Base-by-base conservation (phyloP, 345 rosid genomes). In the Acer campestre region DNA sequence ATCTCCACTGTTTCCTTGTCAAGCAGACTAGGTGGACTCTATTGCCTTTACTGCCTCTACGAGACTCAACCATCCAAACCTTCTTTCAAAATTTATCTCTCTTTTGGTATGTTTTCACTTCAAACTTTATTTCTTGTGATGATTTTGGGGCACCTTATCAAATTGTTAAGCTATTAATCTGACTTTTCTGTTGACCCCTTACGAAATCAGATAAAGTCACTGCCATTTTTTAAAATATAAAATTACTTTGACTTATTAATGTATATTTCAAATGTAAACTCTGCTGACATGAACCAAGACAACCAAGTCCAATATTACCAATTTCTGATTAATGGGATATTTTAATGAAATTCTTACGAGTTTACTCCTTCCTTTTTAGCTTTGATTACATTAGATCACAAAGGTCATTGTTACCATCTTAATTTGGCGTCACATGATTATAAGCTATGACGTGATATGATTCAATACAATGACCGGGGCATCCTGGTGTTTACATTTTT, bases 11-110 rank as follows among this genome's bases (percentile, higher is more conserved):
- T 72, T 78, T 89, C 94, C 35, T 89, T 95, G 44, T 86, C 91
- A 72, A 72, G 68, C 71, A 88, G 92, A 79, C 83, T 92, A n/a
- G 98, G 97, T 58, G 98, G 94, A 56, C 86, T 95, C 22, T 92
- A 93, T 84, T 95, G 98, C 90, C 96, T 95, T 61, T 93, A 86
- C 85, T 95, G 94, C 83, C 93, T 93, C 51, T 84, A 92, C 75
- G 97, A 90, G 85, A 87, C 87, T 84, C 96, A 95, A 80, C 97
- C 94, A 48, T 95, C 89, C 75, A 90, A 90, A 82, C 96, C 94
- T 80, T 87, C 95, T 80, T 92, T 88, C 84, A 84, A 76, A 61
- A 83, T 94, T 27, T 93, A 91, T 83, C 78, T 92, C 79, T 93
- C 95, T 61, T 85, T 91, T 27, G 88, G 98, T 95, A 87, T 78